These are phyloP conservation scores for Candida caryicola DNA, from an alignment of 805 yeast species.

Conservation along the genomic window DNA sequence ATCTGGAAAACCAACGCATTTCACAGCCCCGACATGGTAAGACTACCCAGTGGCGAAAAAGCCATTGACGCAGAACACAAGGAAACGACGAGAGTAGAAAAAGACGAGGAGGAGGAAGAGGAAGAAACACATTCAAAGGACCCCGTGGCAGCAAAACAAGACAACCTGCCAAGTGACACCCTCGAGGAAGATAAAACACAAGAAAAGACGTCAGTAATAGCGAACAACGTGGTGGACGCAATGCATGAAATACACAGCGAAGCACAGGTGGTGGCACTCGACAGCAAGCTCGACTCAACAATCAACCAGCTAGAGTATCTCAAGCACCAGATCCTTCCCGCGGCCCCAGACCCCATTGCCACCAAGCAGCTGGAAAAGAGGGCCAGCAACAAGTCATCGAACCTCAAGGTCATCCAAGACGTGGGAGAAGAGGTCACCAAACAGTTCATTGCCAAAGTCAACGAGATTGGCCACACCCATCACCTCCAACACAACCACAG, in stretches of 20 bases:
- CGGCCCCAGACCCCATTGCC: not conserved
- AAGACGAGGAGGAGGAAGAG: conserved; percentile 1
- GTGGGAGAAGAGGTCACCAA: conserved; percentile 34
- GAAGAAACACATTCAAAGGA: not conserved
- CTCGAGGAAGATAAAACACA: not conserved
- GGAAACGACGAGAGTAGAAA: not conserved
- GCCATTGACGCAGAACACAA: not conserved
- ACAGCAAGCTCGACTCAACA: conserved; percentile 2
- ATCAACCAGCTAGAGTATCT: conserved; percentile 3
- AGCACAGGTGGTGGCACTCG: not conserved
- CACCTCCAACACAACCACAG: not conserved
- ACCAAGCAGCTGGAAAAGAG: conserved; percentile 1
- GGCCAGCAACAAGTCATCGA: conserved; percentile 2
- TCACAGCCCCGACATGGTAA: conserved; percentile 1
- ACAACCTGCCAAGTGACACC: no score
- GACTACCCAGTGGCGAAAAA: conserved; percentile 3
- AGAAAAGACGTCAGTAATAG: not conserved
- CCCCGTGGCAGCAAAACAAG: no score
- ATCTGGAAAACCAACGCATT: conserved; percentile 40
- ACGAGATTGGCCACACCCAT: conserved; percentile 24
- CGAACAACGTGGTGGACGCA: not conserved
- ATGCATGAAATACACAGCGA: not conserved
- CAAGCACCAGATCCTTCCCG: conserved; percentile 4
- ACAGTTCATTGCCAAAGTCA: conserved; percentile 31
- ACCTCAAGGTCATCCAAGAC: conserved; percentile 24